phyloP scores from a whole-genome alignment of 306 rosid species.

The Biancaea sappan region DNA sequence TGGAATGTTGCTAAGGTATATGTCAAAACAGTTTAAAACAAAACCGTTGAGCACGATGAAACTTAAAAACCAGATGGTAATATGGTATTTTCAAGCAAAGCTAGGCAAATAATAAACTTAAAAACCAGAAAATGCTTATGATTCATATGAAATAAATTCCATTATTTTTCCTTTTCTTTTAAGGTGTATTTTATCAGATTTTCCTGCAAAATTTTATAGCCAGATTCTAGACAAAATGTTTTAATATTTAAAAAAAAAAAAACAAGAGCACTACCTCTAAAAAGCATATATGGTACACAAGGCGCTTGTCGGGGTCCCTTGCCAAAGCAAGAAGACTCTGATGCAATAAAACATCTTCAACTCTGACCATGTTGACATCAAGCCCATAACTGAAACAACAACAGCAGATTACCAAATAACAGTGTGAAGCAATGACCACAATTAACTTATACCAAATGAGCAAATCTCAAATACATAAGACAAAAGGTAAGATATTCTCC shows the following conservation, averaged over 20 bases:
- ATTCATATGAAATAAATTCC: no score
- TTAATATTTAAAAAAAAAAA: constrained; percentile 12
- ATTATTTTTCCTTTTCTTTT: no score
- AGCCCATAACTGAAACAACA: no score
- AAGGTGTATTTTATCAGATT: no score
- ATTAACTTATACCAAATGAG: no score
- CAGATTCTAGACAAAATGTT: background rate
- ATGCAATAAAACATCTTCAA: constrained; percentile 87
- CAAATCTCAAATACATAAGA: no score
- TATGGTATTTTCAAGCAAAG: no score
- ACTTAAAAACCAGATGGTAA: background rate
- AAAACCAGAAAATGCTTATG: no score
- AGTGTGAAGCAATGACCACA: no score
- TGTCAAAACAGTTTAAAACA: background rate
- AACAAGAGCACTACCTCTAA: constrained; percentile 66
- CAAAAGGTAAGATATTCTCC: no score
- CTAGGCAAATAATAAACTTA: no score
- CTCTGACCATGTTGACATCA: constrained; percentile 88
- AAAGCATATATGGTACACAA: constrained; percentile 76
- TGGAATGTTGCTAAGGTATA: background rate
- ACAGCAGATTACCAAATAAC: constrained; percentile 16
- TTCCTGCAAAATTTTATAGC: no score
- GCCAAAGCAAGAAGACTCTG: constrained; percentile 79
- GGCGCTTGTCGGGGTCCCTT: constrained; percentile 86
- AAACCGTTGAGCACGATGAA: background rate